phyloP scores from a whole-genome alignment of 164 flowering plant species.

The Chimonanthus salicifolius region DNA sequence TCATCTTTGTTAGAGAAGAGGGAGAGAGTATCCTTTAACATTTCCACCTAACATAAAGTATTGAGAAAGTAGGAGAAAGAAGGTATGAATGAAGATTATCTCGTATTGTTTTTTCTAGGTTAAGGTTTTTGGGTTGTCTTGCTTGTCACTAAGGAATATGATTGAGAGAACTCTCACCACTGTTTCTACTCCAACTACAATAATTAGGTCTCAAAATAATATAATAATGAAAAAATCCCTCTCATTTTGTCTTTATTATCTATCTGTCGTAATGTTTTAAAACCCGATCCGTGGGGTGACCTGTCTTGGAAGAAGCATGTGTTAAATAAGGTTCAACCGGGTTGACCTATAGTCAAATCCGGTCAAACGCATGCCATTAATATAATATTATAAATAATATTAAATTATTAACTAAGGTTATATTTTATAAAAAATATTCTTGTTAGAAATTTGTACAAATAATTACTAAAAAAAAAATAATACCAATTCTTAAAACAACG shows the following conservation, averaged over 20 bases:
- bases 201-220: constrained; percentile 1
- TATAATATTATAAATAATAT: too few species aligned
- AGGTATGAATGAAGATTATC: neutral
- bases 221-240: neutral
- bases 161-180: neutral
- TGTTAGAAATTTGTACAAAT: too few species aligned
- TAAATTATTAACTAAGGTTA: too few species aligned
- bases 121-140: constrained; percentile 6
- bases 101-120: neutral
- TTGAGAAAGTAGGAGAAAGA: neutral
- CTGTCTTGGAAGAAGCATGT: too few species aligned
- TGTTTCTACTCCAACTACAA: neutral
- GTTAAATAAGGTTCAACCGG: too few species aligned
- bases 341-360: too few species aligned
- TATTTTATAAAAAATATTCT: too few species aligned
- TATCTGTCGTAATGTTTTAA: too few species aligned
- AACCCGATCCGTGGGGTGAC: too few species aligned
- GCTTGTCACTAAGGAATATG: constrained; percentile 11
- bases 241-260: neutral
- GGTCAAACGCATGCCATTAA: too few species aligned
- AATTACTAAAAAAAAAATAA: too few species aligned
- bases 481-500: too few species aligned
- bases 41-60: neutral
- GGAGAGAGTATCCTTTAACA: neutral
- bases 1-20: neutral